phyloP scores from a whole-genome alignment of 1,139 yeast genomes.

The Magnusiomyces fungicola region DNA sequence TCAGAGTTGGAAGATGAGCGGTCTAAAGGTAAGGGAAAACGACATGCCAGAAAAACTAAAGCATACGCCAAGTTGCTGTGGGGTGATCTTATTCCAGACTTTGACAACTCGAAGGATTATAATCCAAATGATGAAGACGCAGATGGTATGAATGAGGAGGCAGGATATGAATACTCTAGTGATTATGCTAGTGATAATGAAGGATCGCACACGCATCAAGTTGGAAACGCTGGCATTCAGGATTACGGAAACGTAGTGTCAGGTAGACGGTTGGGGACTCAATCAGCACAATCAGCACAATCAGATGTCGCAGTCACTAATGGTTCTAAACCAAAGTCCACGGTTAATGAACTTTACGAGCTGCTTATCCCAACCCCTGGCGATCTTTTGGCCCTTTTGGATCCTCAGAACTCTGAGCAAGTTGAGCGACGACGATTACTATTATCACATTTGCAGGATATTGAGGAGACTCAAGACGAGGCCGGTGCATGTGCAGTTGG shows the following conservation, averaged over 20 bases:
- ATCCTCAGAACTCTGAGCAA: conserved; percentile 21
- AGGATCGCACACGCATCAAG: background rate
- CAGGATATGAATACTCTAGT: conserved; percentile 18
- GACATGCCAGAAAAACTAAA: conserved; percentile 1
- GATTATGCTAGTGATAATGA: conserved; percentile 15
- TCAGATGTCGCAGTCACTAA: conserved; percentile 5
- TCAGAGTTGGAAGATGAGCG: too few relatives aligned
- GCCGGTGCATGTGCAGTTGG: background rate
- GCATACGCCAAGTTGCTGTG: conserved; percentile 18
- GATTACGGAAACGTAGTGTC: conserved; percentile 10
- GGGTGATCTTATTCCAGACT: conserved; percentile 23
- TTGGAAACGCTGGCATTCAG: conserved; percentile 2
- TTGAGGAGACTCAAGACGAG: background rate
- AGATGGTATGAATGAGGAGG: conserved; percentile 18
- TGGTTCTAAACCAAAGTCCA: conserved; percentile 6
- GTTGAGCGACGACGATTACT: conserved; percentile 21
- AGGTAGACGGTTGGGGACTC: too few relatives aligned
- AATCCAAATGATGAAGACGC: conserved; percentile 17
- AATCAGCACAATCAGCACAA: too few relatives aligned
- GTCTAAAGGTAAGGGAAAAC: too few relatives aligned
- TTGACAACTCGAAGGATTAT: conserved; percentile 23
- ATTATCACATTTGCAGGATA: conserved; percentile 12
- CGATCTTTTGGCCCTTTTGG: conserved; percentile 20
- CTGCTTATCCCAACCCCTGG: conserved; percentile 21
- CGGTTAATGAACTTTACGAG: conserved; percentile 20